Evolutionary conservation across 1,284 basidiomycete genomes (phyloP), one percentile per base, ranked within the genome.

Genomic region (Apiotrichum brassicae): DNA sequence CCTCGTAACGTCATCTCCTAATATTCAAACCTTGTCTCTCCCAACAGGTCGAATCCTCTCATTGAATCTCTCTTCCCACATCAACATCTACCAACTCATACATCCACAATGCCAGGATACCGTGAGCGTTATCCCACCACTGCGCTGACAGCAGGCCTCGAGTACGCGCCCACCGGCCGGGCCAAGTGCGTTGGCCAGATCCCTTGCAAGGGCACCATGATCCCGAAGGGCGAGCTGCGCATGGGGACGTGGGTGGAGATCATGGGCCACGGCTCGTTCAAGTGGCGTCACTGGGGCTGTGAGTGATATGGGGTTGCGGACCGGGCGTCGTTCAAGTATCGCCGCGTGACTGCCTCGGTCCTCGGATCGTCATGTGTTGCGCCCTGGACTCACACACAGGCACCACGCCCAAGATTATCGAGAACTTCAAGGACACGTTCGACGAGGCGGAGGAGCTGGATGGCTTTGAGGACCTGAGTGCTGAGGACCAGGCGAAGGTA

Each of bases 181-280:
- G 77, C 90, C 20, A 84, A 82, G 68, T 94, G 89, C 76, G 90
- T 87, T 77, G 89, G 88, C 32, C 80, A 82, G 41, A 86, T 86
- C 72, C 90, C 90, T 53, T 94, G 88, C 72, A 61, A 66, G 80
- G 87, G 87, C 38, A 86, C 82, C 20, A 63, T 78, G 40, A 85
- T 94, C 57, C 62, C 51, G 4, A 93, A 93, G 73, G 86, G 82
- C 49, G 75, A 78, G 34, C 67, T 94, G 34, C 79, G 89, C 22
- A 66, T 89, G 30, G 90, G 87, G 24, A 78, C 80, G n/a, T 63
- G 87, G 48, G 82, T 89, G 47, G 87, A 90, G 56, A 77, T 90
- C 62, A 76, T 36, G 37, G 90, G 86, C 46, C 79, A 81, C 59
- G 81, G 82, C 2, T 77, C 69, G 53, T 87, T 86, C 87, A 69